Evolutionary conservation across 1,284 basidiomycete genomes (phyloP), one percentile per base, ranked within the genome.

Genomic region (Apiotrichum porosum): DNA sequence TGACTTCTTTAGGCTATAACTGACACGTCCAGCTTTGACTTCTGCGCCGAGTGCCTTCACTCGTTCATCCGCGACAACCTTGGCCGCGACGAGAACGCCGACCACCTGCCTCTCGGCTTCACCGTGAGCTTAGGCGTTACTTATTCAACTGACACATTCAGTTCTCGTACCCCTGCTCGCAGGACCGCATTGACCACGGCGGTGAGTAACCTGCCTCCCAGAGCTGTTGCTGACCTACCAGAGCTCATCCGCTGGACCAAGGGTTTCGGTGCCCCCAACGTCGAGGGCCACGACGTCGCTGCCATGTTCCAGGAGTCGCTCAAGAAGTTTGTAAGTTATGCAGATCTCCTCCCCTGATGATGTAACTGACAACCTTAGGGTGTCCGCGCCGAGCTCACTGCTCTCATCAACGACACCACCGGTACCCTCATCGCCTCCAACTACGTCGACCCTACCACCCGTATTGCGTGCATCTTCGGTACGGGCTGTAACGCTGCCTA

Each of bases 401-500:
- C 91, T 0, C 76, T 94, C 21, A 94, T 94, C 72, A 97, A 97
- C 73, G 94, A 98, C 74, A 97, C 94, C 0, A 97, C 94, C 1
- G 93, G 93, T 43, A 95, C 93, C 4, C 81, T 98, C 30, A 92
- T 98, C 60, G 94, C 94, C 6, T 97, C 92, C 6, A 86, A 90
- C 76, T 98, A 98, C 63, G 92, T 97, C 58, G 88, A 90, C 67
- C 86, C 88, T 2, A 77, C 76, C 60, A 95, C 93, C 33, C 86
- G 87, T 69, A 94, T 97, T 57, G 93, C 90, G 2, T 86, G 89
- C 68, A 98, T 98, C 68, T 95, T 97, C 62, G 95, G 94, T 32
- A 98, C 94, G 3, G 94, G 94, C 1, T 98, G 94, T 71, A 98
- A 98, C 71, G 95, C 94, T 0, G 94, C 94, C 5, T 94, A 93